These are phyloP conservation scores for Pythium rhizo-oryzae DNA, from an alignment of 352 stramenopile genomes.

Conservation along the genomic window DNA sequence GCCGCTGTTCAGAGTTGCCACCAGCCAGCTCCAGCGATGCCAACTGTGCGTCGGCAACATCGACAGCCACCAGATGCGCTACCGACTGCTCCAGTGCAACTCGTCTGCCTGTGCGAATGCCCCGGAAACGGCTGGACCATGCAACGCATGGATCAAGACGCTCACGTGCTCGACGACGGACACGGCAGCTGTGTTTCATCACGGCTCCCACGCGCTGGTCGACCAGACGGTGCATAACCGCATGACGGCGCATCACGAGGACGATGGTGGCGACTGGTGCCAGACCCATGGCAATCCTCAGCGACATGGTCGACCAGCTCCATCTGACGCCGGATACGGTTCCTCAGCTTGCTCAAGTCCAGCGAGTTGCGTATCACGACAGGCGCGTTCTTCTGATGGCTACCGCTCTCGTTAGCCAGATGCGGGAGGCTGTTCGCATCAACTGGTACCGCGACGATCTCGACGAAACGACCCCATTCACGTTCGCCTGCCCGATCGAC, in stretches of 20 bases:
- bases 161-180: background rate
- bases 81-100: conserved; percentile 5
- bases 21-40: too few species aligned
- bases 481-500: conserved; percentile 7
- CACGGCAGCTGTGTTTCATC: too few species aligned
- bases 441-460: conserved; percentile 1
- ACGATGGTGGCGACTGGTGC: background rate
- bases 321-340: conserved; percentile 11
- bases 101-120: background rate
- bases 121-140: background rate
- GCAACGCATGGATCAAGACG: conserved; percentile 1
- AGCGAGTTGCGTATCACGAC: background rate
- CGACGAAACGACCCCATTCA: conserved; percentile 13
- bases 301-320: conserved; percentile 7
- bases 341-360: background rate
- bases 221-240: background rate
- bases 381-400: too few species aligned
- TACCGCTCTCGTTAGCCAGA: conserved; percentile 10
- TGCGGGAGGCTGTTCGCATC: background rate
- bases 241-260: conserved; percentile 14
- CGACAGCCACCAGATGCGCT: conserved; percentile 6
- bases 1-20: too few species aligned
- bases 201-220: background rate
- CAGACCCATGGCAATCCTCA: conserved; percentile 11
- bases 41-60: conserved; percentile 5